Conservation (phyloP, 352 stramenopile species). For the Phytophthora rubi region DNA sequence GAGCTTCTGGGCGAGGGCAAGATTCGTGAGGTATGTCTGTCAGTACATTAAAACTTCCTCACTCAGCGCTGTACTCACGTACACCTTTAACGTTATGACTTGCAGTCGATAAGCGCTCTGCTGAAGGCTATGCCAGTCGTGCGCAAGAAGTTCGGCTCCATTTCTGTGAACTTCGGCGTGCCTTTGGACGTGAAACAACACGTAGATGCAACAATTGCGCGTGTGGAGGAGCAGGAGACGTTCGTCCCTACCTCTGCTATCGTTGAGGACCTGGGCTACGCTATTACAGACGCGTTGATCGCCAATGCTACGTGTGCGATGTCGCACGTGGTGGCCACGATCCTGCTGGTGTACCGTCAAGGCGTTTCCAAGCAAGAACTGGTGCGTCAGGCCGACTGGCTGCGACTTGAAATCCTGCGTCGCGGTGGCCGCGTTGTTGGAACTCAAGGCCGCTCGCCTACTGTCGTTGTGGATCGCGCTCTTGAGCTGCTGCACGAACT, state of each 20-base stretch:
- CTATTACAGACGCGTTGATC: slow-evolving; percentile 79
- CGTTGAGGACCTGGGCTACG: slow-evolving; percentile 73
- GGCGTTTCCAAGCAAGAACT: slow-evolving; percentile 78
- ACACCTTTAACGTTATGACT: neutral
- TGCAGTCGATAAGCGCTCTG: slow-evolving; percentile 65
- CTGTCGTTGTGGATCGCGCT: slow-evolving; percentile 71
- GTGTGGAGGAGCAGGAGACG: slow-evolving; percentile 36
- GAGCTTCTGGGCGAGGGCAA: slow-evolving; percentile 83
- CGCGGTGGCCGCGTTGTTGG: slow-evolving; percentile 75
- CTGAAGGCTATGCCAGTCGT: slow-evolving; percentile 73
- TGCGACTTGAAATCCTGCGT: slow-evolving; percentile 71
- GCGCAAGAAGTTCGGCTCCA: slow-evolving; percentile 84
- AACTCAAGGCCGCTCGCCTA: slow-evolving; percentile 69
- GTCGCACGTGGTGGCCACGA: slow-evolving; percentile 74
- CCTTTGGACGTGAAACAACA: slow-evolving; percentile 76
- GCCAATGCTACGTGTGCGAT: slow-evolving; percentile 70
- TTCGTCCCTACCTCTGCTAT: slow-evolving; percentile 48
- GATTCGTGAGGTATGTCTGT: slow-evolving; percentile 63
- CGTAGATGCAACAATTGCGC: slow-evolving; percentile 34
- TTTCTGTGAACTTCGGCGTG: slow-evolving; percentile 77
- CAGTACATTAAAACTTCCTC: neutral
- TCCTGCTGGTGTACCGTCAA: slow-evolving; percentile 82
- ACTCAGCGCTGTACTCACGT: neutral
- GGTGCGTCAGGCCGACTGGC: slow-evolving; percentile 75
- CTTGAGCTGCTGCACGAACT: slow-evolving; percentile 75